Evolutionary conservation across 495 filamentous ascomycete genomes (phyloP), one percentile per base, ranked within the genome.

Genomic region (Hypoxylon cercidicola): DNA sequence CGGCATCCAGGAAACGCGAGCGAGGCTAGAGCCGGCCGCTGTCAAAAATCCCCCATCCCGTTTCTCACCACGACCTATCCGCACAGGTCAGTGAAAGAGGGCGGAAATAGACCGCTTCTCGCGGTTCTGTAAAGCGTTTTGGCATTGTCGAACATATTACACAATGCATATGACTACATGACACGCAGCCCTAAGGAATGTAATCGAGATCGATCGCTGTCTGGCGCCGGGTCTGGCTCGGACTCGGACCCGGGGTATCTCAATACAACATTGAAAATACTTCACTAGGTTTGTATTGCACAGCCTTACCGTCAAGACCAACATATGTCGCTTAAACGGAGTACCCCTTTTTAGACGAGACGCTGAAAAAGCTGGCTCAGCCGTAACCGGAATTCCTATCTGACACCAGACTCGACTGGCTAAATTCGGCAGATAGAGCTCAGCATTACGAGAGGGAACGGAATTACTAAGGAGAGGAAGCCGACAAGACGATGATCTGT

Each of bases 201-300:
- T n/a, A 44, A 60, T 55, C 64, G 44, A 47, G 48, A 57, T 63
- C 50, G 45, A 55, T 46, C 44, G 11, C 8, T 40, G 19, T 49
- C 44, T 55, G 51, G 16, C 48, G 35, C 49, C 49, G 46, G 39
- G 20, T 54, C 50, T 46, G 37, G 55, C 30, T 50, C 44, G 49
- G 48, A 13, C 30, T 50, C 44, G 49, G 48, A 13, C 18, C 43
- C 43, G 60, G 59, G 59, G 54, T 51, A 59, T 68, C 44, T 58
- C 49, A 56, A 51, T 54, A 58, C 35, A 55, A 32, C 30, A 32
- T 7, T 32, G 18, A 40, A 19, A 41, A 19, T 39, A 20, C 16
- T 4, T 12, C 23, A 16, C 21, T 32, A 21, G n/a, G 39, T 62
- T 19, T 40, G 43, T 15, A 45, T 11, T 32, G 30, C 40, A 44